Evolutionary conservation across 2,329 filamentous ascomycete genomes (phyloP).

Genomic region (Ophiostoma quercus): DNA sequence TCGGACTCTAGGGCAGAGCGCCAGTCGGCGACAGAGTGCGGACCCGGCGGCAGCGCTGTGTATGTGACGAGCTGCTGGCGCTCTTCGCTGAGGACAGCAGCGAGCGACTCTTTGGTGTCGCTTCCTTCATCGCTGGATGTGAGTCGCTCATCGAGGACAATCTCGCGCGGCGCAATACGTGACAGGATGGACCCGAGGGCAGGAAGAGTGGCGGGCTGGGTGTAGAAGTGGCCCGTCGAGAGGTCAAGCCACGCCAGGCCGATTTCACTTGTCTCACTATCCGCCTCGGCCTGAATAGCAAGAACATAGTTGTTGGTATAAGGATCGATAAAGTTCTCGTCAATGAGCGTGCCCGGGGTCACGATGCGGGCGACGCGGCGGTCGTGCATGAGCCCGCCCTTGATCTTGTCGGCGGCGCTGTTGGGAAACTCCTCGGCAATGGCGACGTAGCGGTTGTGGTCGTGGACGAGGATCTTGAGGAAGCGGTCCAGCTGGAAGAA

Average conservation of each 20-base stretch:
- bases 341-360: conserved; percentile 91
- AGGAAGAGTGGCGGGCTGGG: conserved; percentile 65
- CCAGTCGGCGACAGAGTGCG: conserved; percentile 59
- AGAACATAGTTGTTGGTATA: conserved; percentile 91
- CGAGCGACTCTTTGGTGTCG: not conserved
- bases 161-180: conserved; percentile 76
- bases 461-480: conserved; percentile 87
- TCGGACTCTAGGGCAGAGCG: conserved; percentile 68
- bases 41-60: conserved; percentile 29
- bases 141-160: conserved; percentile 66
- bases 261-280: conserved; percentile 34
- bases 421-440: conserved; percentile 90
- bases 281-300: conserved; percentile 57
- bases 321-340: conserved; percentile 95
- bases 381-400: conserved; percentile 77
- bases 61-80: conserved; percentile 21
- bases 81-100: conserved; percentile 70
- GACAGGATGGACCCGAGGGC: conserved; percentile 76
- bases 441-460: conserved; percentile 84
- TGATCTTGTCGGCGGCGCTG: conserved; percentile 61
- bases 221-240: conserved; percentile 91
- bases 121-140: conserved; percentile 32
- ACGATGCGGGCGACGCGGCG: conserved; percentile 80
- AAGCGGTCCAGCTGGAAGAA: conserved; percentile 89
- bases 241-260: conserved; percentile 92